Base-by-base conservation (phyloP, 257 asterid genomes). In the Schizonepeta tenuifolia region DNA sequence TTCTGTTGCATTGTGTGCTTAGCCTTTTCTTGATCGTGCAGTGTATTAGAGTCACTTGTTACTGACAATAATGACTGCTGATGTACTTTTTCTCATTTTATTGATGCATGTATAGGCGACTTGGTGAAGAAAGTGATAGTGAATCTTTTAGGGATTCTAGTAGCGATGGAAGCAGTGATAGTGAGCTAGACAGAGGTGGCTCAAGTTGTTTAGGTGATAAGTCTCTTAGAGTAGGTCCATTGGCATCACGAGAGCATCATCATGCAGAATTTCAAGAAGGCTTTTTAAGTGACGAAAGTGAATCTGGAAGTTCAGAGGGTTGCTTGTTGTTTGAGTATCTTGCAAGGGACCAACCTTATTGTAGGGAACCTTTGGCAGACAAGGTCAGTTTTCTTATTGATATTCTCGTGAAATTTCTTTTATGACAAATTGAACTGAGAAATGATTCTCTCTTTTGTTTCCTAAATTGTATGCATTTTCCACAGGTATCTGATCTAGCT, bases 161-260 rank as follows among this genome's bases (percentile, higher is more conserved):
- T 77, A 91, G 98, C 55, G 92, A 89, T 73, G 90, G 96, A 53
- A 93, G 96, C 77, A 93, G 98, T 79, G 98, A 93, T 75, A 80
- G 82, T 64, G 96, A 89, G 72, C 94, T 78, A 60, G 96, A 90
- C 49, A 81, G 90, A 76, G 81, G 80, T 72, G 76, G 56, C 83
- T 76, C 71, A 67, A 77, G 63, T 80, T 75, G 75, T 74, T 77
- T 85, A 26, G 78, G 67, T 24, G 76, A 62, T 71, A 58, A 67
- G 71, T 58, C 81, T 65, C 71, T 31, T 47, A 66, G 87, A 75
- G 75, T 78, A 18, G 80, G 79, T 57, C 74, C 54, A n/a, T 43
- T 77, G 77, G 75, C 82, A 2, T 35, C 75, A 50, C 80, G 80
- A 72, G 85, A 78, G 51, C 82, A 80, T 38, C 82, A 80, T 38